These are phyloP conservation scores for Cryphonectria japonica DNA, from an alignment of 2,329 filamentous ascomycete genomes.

Conservation along the genomic window DNA sequence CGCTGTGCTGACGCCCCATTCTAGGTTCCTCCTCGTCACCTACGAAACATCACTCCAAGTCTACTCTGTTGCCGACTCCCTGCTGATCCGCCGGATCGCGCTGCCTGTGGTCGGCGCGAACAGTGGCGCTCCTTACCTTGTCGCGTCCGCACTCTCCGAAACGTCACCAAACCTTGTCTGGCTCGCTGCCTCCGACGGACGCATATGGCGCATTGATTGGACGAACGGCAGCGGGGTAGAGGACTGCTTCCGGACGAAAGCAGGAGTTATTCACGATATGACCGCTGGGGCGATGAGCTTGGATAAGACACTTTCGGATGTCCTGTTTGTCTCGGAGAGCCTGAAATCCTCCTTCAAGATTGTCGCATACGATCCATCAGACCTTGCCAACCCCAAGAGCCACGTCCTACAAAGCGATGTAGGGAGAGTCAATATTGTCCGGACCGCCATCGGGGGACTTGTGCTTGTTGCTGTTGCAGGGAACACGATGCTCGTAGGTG, in stretches of 20 bases:
- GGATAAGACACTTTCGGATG: slow-evolving; percentile 44
- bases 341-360: slow-evolving; percentile 47
- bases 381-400: slow-evolving; percentile 26
- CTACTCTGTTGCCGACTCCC: slow-evolving; percentile 79
- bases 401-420: slow-evolving; percentile 23
- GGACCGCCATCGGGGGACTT: slow-evolving; percentile 53
- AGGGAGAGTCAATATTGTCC: slow-evolving; percentile 29
- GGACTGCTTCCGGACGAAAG: slow-evolving; percentile 47
- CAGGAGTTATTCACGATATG: slow-evolving; percentile 52
- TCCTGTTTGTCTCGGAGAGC: slow-evolving; percentile 53
- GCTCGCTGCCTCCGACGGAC: slow-evolving; percentile 63
- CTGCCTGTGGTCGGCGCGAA: slow-evolving; percentile 46
- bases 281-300: slow-evolving; percentile 45
- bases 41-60: slow-evolving; percentile 78
- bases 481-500: slow-evolving; percentile 64
- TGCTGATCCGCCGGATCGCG: slow-evolving; percentile 74
- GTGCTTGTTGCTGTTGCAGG: slow-evolving; percentile 60
- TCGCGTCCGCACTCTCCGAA: slow-evolving; percentile 47
- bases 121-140: slow-evolving; percentile 44
- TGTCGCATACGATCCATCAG: slow-evolving; percentile 49
- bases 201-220: slow-evolving; percentile 64
- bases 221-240: slow-evolving; percentile 49
- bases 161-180: slow-evolving; percentile 54
- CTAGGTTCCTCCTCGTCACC: slow-evolving; percentile 73
- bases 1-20: slow-evolving; percentile 34